These are phyloP conservation scores for Xylaria cubensis DNA, from an alignment of 495 filamentous ascomycete species.

Conservation along the genomic window DNA sequence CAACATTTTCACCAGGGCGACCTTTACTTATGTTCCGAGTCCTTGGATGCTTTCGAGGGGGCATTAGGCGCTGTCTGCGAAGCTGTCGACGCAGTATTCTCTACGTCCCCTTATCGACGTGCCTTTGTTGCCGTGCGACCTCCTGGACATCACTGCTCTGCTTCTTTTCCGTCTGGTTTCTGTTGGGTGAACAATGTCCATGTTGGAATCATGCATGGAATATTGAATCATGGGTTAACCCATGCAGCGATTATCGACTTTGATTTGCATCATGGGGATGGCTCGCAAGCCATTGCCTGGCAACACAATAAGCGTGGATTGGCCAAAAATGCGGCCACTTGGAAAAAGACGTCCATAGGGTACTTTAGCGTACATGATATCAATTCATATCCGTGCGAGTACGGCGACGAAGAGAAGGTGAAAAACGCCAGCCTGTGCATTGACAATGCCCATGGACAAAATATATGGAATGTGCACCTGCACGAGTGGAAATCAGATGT, in stretches of 20 bases:
- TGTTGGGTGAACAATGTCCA: slow-evolving; percentile 99
- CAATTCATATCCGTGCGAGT: slow-evolving; percentile 95
- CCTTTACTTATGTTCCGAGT: slow-evolving; percentile 86
- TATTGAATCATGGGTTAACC: slow-evolving; percentile 80
- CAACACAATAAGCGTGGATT: slow-evolving; percentile 73
- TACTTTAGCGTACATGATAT: slow-evolving; percentile 98
- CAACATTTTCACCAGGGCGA: slow-evolving; percentile 79
- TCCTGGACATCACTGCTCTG: slow-evolving; percentile 93
- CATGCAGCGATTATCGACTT: slow-evolving; percentile 98
- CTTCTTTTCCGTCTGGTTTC: slow-evolving; percentile 87
- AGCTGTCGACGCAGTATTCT: slow-evolving; percentile 85
- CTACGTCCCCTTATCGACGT: slow-evolving; percentile 62
- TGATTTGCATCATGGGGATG: slow-evolving; percentile 95
- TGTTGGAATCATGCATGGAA: slow-evolving; percentile 90
- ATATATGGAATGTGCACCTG: slow-evolving; percentile 95
- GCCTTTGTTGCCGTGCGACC: slow-evolving; percentile 85
- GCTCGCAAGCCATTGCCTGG: slow-evolving; percentile 92
- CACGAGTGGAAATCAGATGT: slow-evolving; percentile 79
- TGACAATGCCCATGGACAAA: slow-evolving; percentile 89
- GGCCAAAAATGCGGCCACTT: slow-evolving; percentile 68
- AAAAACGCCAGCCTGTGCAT: slow-evolving; percentile 90
- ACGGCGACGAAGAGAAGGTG: slow-evolving; percentile 86
- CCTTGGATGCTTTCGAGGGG: slow-evolving; percentile 85
- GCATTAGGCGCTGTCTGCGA: slow-evolving; percentile 90
- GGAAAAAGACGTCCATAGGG: slow-evolving; percentile 85